Conservation (phyloP, 345 rosid species). For the Acer campestre region DNA sequence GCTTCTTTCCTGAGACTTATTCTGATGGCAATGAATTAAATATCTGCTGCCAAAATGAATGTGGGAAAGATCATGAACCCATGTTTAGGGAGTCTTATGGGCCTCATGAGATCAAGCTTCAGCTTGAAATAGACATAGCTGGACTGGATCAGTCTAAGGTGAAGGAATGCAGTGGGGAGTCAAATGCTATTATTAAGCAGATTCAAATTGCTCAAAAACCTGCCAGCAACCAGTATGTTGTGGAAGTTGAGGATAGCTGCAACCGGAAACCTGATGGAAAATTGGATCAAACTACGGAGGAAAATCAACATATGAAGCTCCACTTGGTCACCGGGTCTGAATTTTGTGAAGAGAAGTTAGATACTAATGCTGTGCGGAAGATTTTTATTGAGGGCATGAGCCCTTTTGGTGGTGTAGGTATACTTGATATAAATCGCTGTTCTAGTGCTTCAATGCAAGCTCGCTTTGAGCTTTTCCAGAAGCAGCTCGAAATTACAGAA, state of each 20-base stretch:
- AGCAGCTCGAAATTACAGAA: conserved; percentile 70
- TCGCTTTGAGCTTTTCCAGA: conserved; percentile 69
- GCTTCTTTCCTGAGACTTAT: conserved; percentile 83
- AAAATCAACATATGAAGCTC: conserved; percentile 31
- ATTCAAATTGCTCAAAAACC: conserved; percentile 41
- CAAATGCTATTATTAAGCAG: conserved; percentile 47
- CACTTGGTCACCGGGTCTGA: conserved; percentile 9
- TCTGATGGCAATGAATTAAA: conserved; percentile 38
- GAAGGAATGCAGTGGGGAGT: conserved; percentile 80
- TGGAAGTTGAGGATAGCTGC: conserved; percentile 52
- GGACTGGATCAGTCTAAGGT: conserved; percentile 49
- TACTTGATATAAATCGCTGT: conserved; percentile 50
- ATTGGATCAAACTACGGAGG: conserved; percentile 36
- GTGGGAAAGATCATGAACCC: conserved; percentile 31
- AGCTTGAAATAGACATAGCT: conserved; percentile 76
- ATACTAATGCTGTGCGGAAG: conserved; percentile 45
- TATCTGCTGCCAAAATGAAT: conserved; percentile 41
- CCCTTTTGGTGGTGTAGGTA: conserved; percentile 42
- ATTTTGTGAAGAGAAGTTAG: conserved; percentile 32
- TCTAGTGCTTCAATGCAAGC: conserved; percentile 42
- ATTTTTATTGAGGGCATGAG: conserved; percentile 58
- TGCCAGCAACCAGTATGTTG: conserved; percentile 22
- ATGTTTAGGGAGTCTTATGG: conserved; percentile 26
- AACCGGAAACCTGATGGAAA: conserved; percentile 44
- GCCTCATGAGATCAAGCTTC: conserved; percentile 73